A percentile compares a stretch with the other conserved stretches of the same genome.
These are phyloP conservation scores for Tripterygium wilfordii DNA, from an alignment of 177 flowering plant genomes.

Conservation along the genomic window DNA sequence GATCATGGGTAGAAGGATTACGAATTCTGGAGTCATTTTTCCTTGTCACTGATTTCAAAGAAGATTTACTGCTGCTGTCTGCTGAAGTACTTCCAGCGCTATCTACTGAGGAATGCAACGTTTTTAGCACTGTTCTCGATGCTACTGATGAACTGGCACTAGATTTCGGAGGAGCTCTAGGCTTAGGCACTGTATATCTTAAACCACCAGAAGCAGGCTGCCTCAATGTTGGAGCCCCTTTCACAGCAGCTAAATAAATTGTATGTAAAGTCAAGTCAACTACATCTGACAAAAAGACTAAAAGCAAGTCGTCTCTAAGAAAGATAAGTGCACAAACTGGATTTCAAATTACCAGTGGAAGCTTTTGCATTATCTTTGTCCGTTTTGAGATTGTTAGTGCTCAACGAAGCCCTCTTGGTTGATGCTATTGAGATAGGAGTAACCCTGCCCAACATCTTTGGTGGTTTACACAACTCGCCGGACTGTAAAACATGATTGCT, in stretches of 20 bases:
- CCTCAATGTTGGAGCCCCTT: too few species aligned
- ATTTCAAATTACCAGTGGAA: constrained; percentile 22
- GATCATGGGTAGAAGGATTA: constrained; percentile 18
- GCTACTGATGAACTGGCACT: constrained; percentile 32
- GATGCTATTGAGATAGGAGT: constrained; percentile 28
- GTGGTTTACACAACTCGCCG: constrained; percentile 51
- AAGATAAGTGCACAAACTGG: background rate
- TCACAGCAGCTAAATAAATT: too few species aligned
- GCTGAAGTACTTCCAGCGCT: constrained; percentile 44
- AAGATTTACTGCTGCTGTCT: constrained; percentile 21
- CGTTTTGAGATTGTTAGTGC: constrained; percentile 25
- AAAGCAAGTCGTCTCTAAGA: too few species aligned
- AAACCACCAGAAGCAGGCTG: constrained; percentile 24
- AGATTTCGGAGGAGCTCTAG: constrained; percentile 28
- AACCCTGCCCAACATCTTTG: constrained; percentile 30
- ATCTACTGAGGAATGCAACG: constrained; percentile 39
- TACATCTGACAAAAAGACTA: too few species aligned
- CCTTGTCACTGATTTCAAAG: constrained; percentile 22
- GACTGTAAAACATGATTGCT: too few species aligned
- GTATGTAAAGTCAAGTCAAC: too few species aligned
- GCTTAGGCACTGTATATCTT: constrained; percentile 25
- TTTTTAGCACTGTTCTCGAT: constrained; percentile 20
- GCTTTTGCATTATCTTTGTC: constrained; percentile 29
- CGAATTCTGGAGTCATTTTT: constrained; percentile 24
- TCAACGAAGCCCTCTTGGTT: constrained; percentile 50